phyloP scores from a whole-genome alignment of 192 early-diverging fungal species.

The Coemansia nantahalensis region DNA sequence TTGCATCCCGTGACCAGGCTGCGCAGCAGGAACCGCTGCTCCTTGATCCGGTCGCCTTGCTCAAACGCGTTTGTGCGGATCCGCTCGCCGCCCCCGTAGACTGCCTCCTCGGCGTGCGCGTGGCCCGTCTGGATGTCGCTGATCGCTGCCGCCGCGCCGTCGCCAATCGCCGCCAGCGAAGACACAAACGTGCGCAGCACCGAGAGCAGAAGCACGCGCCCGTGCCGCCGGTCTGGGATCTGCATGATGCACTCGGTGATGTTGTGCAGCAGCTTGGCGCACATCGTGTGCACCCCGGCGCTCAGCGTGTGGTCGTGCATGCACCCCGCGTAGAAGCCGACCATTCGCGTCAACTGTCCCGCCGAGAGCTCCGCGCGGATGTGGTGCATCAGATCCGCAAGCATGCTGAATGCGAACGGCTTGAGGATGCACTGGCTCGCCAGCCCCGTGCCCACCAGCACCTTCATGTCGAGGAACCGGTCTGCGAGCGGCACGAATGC shows the following conservation, averaged over 20 bases:
- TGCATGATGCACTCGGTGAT: conserved; percentile 83
- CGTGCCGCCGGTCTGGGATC: conserved; percentile 62
- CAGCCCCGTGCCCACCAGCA: conserved; percentile 89
- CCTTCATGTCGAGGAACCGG: conserved; percentile 87
- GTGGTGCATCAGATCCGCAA: conserved; percentile 96
- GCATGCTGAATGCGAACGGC: conserved; percentile 90
- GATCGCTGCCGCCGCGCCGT: conserved; percentile 28
- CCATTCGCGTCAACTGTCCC: conserved; percentile 74
- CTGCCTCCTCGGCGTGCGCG: conserved; percentile 29
- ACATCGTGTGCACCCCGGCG: conserved; percentile 95
- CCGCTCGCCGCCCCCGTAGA: conserved; percentile 36
- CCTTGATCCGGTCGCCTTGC: conserved; percentile 50
- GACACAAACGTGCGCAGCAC: conserved; percentile 84
- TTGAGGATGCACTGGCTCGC: conserved; percentile 89
- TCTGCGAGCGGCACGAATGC: conserved; percentile 94
- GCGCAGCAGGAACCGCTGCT: conserved; percentile 86
- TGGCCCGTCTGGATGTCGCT: conserved; percentile 22
- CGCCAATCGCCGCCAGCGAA: conserved; percentile 45
- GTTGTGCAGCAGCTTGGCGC: conserved; percentile 88
- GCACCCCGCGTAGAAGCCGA: conserved; percentile 90
- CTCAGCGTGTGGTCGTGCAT: conserved; percentile 90
- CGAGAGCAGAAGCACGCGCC: conserved; percentile 68
- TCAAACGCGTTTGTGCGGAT: conserved; percentile 51
- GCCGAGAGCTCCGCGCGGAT: conserved; percentile 82
- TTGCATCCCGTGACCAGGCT: conserved; percentile 89